Base-by-base conservation (phyloP, 257 asterid species). In the Solanum piurae region DNA sequence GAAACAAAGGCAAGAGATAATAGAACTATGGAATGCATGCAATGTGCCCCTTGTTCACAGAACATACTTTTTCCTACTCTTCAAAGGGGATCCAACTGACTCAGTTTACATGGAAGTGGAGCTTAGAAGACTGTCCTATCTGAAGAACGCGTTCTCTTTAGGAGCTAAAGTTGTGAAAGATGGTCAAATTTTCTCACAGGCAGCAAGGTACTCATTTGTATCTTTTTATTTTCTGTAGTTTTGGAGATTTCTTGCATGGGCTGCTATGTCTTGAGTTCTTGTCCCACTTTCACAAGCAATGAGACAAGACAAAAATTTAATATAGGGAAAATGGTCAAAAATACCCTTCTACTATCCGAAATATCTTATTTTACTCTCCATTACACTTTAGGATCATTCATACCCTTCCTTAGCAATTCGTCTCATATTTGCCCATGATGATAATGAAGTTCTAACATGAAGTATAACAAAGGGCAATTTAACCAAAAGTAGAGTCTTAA, bases 41-140 rank as follows among this genome's bases (percentile, higher is more conserved):
- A 83, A 89, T 91, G 91, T 89, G 16, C 94, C 98, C 37, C 88
- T 97, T 34, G 92, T 92, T 85, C 98, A 96, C 42, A 90, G 99
- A 86, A 94, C 94, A 86, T 96, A 94, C 79, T 97, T 97, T 83
- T 92, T 89, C 92, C 88, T 95, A 40, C 97, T 97, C 86, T 93
- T 96, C 49, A 91, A 90, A 86, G 99, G 98, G 58, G 99, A 97
- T 87, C 98, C 95, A 82, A 90, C 98, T 3, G 99, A 97, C 14
- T 92, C 95, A 21, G 93, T 97, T 37, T 95, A 96, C 93, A 79
- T 97, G 94, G 98, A 96, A 87, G 99, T 97, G 74, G 99, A 97
- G 92, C 97, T 92, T 31, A 91, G 99, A 88, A 92, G 99, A 38
- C 91, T 97, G 37, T 86, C 97, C 9, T 97, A 91, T 73, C 97